Evolutionary conservation across 2,329 filamentous ascomycete species (phyloP).

Genomic region (Cladobotryum mycophilum): DNA sequence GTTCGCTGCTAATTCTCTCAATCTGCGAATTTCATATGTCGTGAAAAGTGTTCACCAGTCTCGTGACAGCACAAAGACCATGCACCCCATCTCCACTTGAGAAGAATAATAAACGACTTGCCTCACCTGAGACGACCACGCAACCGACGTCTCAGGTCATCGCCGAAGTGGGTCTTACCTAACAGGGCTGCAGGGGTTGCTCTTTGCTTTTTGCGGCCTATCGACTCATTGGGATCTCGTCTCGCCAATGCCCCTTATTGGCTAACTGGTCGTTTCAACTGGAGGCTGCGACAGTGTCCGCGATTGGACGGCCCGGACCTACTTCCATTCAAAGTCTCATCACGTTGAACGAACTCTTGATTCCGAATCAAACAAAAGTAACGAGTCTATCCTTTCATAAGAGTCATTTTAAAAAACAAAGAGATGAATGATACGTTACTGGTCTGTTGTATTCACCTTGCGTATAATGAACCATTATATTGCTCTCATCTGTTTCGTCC

Average conservation of each 20-base stretch:
- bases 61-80: no score
- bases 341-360: neutral
- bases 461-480: no score
- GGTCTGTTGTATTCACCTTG: no score
- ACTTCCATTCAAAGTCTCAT: neutral
- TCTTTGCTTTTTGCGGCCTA: constrained; percentile 2
- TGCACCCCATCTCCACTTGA: no score
- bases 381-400: neutral
- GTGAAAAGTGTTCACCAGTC: no score
- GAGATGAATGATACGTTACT: no score
- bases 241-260: constrained; percentile 1
- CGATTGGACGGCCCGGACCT: neutral
- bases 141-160: neutral
- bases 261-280: constrained; percentile 10
- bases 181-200: constrained; percentile 11
- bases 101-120: neutral
- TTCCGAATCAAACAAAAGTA: no score
- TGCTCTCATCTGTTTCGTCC: no score
- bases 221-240: neutral
- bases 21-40: no score
- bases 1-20: no score
- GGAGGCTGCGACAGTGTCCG: neutral
- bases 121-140: neutral
- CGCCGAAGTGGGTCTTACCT: constrained; percentile 4
- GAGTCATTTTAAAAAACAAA: no score